Evolutionary conservation across 108 stramenopile genomes (phyloP).

Genomic region (Hondaea fermentalgiana): DNA sequence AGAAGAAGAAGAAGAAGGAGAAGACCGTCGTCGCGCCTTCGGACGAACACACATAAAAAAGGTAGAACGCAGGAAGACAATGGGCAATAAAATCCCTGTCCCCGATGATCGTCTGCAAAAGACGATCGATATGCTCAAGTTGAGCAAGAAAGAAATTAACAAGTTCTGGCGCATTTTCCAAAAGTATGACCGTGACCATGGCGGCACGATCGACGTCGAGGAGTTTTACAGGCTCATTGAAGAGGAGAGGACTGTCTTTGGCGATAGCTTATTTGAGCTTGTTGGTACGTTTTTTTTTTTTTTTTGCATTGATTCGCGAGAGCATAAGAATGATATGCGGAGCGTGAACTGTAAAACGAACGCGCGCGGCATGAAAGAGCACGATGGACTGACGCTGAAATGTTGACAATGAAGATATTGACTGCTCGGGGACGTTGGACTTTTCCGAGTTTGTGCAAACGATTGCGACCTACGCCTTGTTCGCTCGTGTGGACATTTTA

Average conservation of each 20-base stretch:
- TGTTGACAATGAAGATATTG: background rate
- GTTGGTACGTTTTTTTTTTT: background rate
- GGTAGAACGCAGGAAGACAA: background rate
- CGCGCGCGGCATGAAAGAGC: no score
- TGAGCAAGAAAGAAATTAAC: background rate
- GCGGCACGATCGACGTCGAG: conserved; percentile 5
- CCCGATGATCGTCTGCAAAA: conserved; percentile 5
- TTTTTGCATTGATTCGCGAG: background rate
- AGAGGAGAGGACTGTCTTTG: conserved; percentile 20
- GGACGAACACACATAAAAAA: background rate
- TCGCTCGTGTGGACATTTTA: conserved; percentile 14
- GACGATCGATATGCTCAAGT: background rate
- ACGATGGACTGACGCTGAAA: background rate
- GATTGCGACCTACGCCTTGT: background rate
- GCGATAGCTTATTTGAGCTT: conserved; percentile 26
- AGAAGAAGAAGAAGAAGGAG: no score
- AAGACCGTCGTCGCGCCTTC: no score
- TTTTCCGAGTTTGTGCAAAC: conserved; percentile 26
- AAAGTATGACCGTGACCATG: background rate
- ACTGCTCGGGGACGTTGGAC: background rate
- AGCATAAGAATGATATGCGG: no score
- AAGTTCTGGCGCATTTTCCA: conserved; percentile 9
- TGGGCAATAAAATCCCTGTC: conserved; percentile 1
- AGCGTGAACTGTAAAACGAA: no score
- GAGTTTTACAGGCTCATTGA: conserved; percentile 21